Conservation (phyloP, 768 basidiomycete genomes). For the Cyclocybe cylindracea region DNA sequence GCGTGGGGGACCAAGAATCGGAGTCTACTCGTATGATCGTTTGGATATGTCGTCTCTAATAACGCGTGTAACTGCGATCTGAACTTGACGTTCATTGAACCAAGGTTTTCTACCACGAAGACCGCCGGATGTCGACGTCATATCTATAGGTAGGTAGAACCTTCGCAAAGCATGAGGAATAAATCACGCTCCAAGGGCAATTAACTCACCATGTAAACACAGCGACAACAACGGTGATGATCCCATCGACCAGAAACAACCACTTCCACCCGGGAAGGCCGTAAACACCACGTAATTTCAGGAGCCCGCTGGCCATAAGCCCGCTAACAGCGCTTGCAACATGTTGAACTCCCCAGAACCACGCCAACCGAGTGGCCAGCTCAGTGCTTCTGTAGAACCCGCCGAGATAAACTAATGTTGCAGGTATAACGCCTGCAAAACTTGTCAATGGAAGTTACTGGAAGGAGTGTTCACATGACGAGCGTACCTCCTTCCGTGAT, state of each 20-base stretch:
- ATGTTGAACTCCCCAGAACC: constrained; percentile 43
- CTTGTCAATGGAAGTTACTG: neutral
- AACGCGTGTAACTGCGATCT: constrained; percentile 36
- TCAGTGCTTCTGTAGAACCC: constrained; percentile 46
- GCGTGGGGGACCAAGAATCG: neutral
- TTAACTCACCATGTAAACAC: constrained; percentile 31
- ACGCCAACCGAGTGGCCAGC: constrained; percentile 39
- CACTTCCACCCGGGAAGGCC: constrained; percentile 44
- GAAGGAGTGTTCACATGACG: neutral
- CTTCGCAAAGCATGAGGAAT: constrained; percentile 15
- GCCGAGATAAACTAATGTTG: constrained; percentile 43
- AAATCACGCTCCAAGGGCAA: neutral
- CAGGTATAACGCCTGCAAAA: constrained; percentile 30
- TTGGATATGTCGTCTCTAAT: constrained; percentile 40
- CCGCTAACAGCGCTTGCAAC: constrained; percentile 41
- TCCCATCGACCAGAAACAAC: constrained; percentile 40
- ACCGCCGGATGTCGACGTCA: constrained; percentile 28
- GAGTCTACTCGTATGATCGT: constrained; percentile 34
- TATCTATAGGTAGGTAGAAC: constrained; percentile 37
- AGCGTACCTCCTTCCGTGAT: constrained; percentile 37
- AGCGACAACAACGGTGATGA: constrained; percentile 35
- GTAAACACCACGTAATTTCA: constrained; percentile 33
- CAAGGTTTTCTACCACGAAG: constrained; percentile 34
- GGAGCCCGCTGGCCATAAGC: constrained; percentile 40
- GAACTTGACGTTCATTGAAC: constrained; percentile 34